phyloP scores from a whole-genome alignment of 2,329 filamentous ascomycete species.

The Raffaelea deltoideospora region DNA sequence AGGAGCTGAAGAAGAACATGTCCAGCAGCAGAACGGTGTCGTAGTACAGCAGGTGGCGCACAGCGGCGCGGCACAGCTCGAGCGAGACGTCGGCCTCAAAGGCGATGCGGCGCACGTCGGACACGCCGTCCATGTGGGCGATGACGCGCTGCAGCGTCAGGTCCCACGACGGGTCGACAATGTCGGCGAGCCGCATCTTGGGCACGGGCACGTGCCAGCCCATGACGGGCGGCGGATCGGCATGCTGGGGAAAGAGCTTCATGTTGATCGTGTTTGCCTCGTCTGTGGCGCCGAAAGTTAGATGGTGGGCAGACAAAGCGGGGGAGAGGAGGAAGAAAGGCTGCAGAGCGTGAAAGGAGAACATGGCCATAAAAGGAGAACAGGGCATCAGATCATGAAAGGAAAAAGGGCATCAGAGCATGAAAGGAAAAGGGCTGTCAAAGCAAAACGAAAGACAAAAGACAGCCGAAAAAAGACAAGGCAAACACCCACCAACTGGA shows the following conservation, averaged over 20 bases:
- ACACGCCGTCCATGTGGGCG: conserved; percentile 77
- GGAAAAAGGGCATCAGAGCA: too few relatives aligned
- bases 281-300: too few relatives aligned
- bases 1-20: conserved; percentile 85
- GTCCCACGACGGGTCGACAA: conserved; percentile 57
- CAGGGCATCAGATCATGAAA: too few relatives aligned
- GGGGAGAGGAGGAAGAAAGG: too few relatives aligned
- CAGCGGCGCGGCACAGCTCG: conserved; percentile 68
- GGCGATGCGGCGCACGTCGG: conserved; percentile 77
- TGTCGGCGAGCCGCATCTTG: conserved; percentile 47
- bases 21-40: conserved; percentile 81
- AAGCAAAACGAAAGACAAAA: background rate
- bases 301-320: too few relatives aligned
- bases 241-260: conserved; percentile 79
- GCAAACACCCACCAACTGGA: conserved; percentile 61
- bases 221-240: conserved; percentile 60
- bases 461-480: conserved; percentile 1
- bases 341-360: too few relatives aligned
- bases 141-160: conserved; percentile 68
- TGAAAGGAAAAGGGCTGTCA: background rate
- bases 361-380: too few relatives aligned
- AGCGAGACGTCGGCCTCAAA: conserved; percentile 74
- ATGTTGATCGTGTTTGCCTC: conserved; percentile 91
- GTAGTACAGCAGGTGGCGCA: conserved; percentile 86
- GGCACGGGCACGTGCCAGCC: conserved; percentile 82